Conservation (phyloP, 2,329 filamentous ascomycete species). For the Fonsecaea monophora region DNA sequence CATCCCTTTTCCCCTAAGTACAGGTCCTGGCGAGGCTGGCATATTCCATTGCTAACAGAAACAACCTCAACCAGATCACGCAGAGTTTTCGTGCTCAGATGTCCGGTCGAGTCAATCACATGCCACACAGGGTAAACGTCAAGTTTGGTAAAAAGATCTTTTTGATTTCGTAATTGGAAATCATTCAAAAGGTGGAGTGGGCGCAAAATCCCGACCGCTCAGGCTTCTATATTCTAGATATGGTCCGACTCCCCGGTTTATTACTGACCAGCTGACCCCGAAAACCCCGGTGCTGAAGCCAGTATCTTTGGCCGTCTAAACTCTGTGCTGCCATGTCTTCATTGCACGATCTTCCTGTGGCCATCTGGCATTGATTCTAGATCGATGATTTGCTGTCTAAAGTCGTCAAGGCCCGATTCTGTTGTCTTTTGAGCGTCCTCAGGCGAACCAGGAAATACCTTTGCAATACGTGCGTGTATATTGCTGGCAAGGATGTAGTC, state of each 20-base stretch:
- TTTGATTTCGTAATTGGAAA: slow-evolving; percentile 9
- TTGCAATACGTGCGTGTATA: neutral
- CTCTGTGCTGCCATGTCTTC: neutral
- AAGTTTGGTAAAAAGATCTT: neutral
- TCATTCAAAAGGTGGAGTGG: neutral
- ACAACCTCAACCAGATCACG: neutral
- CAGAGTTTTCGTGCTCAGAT: slow-evolving; percentile 1
- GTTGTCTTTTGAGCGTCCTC: neutral
- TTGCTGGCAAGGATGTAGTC: neutral
- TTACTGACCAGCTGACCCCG: slow-evolving; percentile 4
- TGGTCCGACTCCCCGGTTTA: neutral
- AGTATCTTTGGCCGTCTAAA: neutral
- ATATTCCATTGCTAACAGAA: slow-evolving; percentile 35
- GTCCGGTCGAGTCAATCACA: slow-evolving; percentile 11
- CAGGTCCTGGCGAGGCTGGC: slow-evolving; percentile 34
- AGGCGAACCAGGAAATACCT: neutral
- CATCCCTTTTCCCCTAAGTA: slow-evolving; percentile 38
- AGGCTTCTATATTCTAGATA: slow-evolving; percentile 6
- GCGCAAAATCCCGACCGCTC: neutral
- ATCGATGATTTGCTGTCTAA: neutral
- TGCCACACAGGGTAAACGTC: neutral
- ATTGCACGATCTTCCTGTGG: neutral
- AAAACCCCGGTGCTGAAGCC: neutral
- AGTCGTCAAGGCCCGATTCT: neutral
- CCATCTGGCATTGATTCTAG: neutral